phyloP scores from a whole-genome alignment of 1,284 basidiomycete genomes.

The Ceraceosorus bombacis region DNA sequence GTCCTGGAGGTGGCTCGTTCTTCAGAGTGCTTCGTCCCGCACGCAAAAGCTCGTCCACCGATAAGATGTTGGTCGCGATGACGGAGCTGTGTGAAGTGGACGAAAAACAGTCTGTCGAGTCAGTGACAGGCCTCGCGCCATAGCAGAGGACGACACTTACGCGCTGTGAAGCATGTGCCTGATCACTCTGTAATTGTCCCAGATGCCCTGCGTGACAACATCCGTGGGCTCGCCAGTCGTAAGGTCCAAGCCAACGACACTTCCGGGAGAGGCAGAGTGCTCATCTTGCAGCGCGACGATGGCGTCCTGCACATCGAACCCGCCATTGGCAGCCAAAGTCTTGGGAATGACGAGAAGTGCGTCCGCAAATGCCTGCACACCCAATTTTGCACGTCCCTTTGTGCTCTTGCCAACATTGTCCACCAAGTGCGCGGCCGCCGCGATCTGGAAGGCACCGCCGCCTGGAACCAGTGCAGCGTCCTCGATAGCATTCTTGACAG shows the following conservation, averaged over 20 bases:
- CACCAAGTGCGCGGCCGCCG: conserved; percentile 74
- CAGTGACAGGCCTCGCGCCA: background rate
- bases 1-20: conserved; percentile 15
- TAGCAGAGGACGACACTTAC: conserved; percentile 52
- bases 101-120: conserved; percentile 13
- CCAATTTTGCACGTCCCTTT: conserved; percentile 95
- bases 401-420: conserved; percentile 70
- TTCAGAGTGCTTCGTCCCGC: conserved; percentile 58
- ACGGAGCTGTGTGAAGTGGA: conserved; percentile 63
- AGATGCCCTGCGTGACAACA: conserved; percentile 86
- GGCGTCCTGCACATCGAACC: conserved; percentile 93
- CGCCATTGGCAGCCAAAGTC: conserved; percentile 90
- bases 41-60: conserved; percentile 88
- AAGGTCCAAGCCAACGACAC: conserved; percentile 81
- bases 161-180: conserved; percentile 96
- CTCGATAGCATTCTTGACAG: conserved; percentile 94
- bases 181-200: conserved; percentile 99
- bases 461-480: conserved; percentile 83
- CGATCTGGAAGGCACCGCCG: conserved; percentile 92
- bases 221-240: conserved; percentile 93
- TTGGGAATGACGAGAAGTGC: conserved; percentile 91
- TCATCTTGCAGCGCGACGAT: conserved; percentile 90
- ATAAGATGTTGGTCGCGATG: conserved; percentile 89
- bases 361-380: conserved; percentile 94
- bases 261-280: conserved; percentile 65